phyloP scores from a whole-genome alignment of 768 basidiomycete genomes.

The Xanthoconium purpureum region DNA sequence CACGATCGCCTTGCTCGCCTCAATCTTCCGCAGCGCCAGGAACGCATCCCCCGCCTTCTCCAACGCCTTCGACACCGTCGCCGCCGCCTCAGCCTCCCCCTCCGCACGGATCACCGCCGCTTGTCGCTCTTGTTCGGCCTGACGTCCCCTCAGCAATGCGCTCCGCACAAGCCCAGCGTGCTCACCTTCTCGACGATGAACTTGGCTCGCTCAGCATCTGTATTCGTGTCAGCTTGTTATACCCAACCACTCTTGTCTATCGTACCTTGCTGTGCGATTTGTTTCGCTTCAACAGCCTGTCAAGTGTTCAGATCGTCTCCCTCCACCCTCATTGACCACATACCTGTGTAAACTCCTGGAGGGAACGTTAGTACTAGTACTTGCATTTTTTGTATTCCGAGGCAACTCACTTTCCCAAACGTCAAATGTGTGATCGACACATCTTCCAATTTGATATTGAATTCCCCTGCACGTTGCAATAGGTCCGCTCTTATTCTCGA shows the following conservation, averaged over 20 bases:
- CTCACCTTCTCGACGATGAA: slow-evolving; percentile 97
- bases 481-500: slow-evolving; percentile 91
- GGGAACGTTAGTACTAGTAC: slow-evolving; percentile 3
- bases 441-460: slow-evolving; percentile 93
- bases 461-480: slow-evolving; percentile 90
- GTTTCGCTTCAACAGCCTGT: slow-evolving; percentile 97
- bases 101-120: slow-evolving; percentile 97
- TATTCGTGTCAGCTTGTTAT: slow-evolving; percentile 13
- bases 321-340: slow-evolving; percentile 3
- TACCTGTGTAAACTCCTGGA: slow-evolving; percentile 81
- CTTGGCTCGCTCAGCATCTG: slow-evolving; percentile 97
- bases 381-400: not conserved
- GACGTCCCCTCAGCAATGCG: slow-evolving; percentile 19
- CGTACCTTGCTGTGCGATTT: slow-evolving; percentile 96
- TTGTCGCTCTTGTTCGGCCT: slow-evolving; percentile 99
- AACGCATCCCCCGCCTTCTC: slow-evolving; percentile 96
- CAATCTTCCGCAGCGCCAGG: slow-evolving; percentile 91
- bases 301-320: not conserved
- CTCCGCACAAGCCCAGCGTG: not conserved
- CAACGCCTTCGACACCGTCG: slow-evolving; percentile 86
- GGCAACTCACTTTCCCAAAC: slow-evolving; percentile 68
- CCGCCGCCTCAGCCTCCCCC: slow-evolving; percentile 96
- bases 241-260: not conserved
- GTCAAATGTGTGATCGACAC: slow-evolving; percentile 94
- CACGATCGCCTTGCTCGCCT: slow-evolving; percentile 97